Conservation (phyloP, 495 filamentous ascomycete species). For the Cercophora sp. region DNA sequence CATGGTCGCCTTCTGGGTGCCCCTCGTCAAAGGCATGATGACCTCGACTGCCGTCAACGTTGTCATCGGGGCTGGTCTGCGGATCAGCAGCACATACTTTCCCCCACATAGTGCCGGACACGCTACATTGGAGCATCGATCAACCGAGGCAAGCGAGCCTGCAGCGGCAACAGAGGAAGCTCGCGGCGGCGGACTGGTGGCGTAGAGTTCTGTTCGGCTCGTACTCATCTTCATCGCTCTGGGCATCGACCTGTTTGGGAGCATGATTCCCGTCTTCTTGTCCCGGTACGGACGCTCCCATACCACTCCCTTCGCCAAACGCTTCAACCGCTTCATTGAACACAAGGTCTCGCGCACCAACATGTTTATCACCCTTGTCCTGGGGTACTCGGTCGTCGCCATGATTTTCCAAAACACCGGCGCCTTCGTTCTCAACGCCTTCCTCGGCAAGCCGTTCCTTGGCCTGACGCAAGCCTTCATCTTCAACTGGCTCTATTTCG, state of each 20-base stretch:
- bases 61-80: slow-evolving; percentile 41
- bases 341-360: slow-evolving; percentile 55
- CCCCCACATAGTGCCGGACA: slow-evolving; percentile 33
- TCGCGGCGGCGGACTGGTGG: background rate
- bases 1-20: slow-evolving; percentile 41
- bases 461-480: slow-evolving; percentile 55
- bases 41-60: slow-evolving; percentile 35
- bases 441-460: slow-evolving; percentile 55
- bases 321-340: slow-evolving; percentile 46
- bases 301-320: slow-evolving; percentile 16
- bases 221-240: slow-evolving; percentile 49
- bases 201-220: slow-evolving; percentile 16
- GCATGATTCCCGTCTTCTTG: slow-evolving; percentile 26
- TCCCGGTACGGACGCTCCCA: slow-evolving; percentile 23
- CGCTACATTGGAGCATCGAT: slow-evolving; percentile 26
- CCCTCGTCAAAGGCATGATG: slow-evolving; percentile 52
- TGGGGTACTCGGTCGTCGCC: slow-evolving; percentile 56
- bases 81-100: slow-evolving; percentile 47
- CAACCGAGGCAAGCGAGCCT: background rate
- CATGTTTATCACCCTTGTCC: slow-evolving; percentile 57
- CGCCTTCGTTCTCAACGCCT: slow-evolving; percentile 50
- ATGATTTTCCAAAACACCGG: slow-evolving; percentile 52
- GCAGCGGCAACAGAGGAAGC: background rate
- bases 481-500: slow-evolving; percentile 65
- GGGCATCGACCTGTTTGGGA: slow-evolving; percentile 41